Evolutionary conservation across 257 asterid species (phyloP), one percentile per base, ranked within the genome.

Genomic region (Solanum lycopersicoides): DNA sequence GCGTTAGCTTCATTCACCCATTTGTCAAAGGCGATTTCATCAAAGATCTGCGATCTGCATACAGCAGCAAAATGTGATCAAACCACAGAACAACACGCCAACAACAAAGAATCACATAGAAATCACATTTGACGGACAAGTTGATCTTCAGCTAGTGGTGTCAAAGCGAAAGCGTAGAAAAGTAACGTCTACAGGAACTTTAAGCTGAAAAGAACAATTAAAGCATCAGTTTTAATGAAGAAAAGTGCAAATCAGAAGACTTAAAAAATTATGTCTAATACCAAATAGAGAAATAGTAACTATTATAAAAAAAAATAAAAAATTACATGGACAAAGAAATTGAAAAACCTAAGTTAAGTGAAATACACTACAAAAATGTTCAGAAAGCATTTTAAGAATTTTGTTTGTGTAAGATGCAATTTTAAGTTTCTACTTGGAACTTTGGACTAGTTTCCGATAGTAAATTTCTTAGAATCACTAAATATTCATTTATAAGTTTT

Each of bases 1-100:
- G 98, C 98, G 88, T 92, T 92, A 30, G 95, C 95, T 89, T 89
- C 87, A 66, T 88, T 93, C 71, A 93, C 98, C 99, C 98, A 96
- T 20, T 89, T 91, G 73, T 95, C 73, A 79, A 92, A 96, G 47
- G 94, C 86, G 12, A 5, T 10, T 86, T 92, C 97, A 86, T 95
- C 93, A 72, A 94, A 95, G 71, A 72, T 88, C 90, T 93, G 95
- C 10, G 92, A 91, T 84, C 99, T 96, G 93, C 72, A 30, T 65
- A 77, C 86, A 86, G 32, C 74, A 86, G 25, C 9, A 45, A 45
- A 28, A 45, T 45, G 41, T 79, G 66, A 45, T 45, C 84, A 45
- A 28, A 47, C 5, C 66, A 79, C 28, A 44, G 5, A 45, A 25
- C 63, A 25, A 42, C 63, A 44, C 37, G 44, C 7, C 4, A 76